Evolutionary conservation across 1,284 basidiomycete species (phyloP), one percentile per base, ranked within the genome.

Genomic region (Microbotryum silenes-acaulis): DNA sequence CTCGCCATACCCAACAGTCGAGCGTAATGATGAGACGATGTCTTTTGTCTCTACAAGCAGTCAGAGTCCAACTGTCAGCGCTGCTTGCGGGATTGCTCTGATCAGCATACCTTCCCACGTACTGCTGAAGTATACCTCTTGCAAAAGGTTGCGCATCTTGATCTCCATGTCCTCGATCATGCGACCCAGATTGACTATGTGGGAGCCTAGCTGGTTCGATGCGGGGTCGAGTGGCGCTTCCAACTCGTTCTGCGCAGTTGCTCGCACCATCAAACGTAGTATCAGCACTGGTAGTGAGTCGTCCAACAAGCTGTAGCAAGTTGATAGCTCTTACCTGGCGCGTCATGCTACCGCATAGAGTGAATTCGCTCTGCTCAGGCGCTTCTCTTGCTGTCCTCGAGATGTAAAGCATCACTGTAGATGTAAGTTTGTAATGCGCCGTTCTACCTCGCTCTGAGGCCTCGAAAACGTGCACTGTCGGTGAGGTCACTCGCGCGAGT

Each of bases 151-250:
- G 53, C 96, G 85, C 87, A 97, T 93, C 79, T 97, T 97, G 74
- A 91, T 89, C 78, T 99, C 96, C 88, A 94, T 93, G 69, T 97
- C 94, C 77, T 99, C 96, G 69, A 99, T 86, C 84, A 97, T 87
- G 68, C 83, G 83, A 5, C 96, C 96, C 20, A 89, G 86, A 77
- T 98, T 98, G 56, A 83, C 82, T 61, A 99, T 87, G 76, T 99
- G 96, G 46, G 70, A 87, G 86, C 23, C 87, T 83, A 51, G 59
- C 31, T 12, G 67, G 23, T 42, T 42, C 16, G 69, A 67, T 4
- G 71, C 61, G 7, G 67, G 25, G 47, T 68, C 64, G 9, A 94
- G 74, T n/a, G 88, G 83, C 76, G 82, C 85, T 73, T 94, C 89
- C 73, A 87, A 83, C 74, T 97, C 93, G 54, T 83, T 83, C 88